Conservation (phyloP, 176 grass and related monocot genomes). For the Hyparrhenia diplandra region DNA sequence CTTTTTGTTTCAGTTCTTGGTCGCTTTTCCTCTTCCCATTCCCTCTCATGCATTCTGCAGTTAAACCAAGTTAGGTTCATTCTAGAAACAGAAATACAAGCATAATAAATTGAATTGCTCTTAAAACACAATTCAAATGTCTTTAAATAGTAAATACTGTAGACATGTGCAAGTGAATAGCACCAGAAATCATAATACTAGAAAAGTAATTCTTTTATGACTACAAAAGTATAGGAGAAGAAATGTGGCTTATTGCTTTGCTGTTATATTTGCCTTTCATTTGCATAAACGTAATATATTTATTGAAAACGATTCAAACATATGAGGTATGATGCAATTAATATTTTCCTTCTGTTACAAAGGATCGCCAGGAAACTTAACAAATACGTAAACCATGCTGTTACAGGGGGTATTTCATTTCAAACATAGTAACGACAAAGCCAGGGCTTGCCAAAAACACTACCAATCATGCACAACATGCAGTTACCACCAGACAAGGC, state of each 20-base stretch:
- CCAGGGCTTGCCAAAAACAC: not conserved
- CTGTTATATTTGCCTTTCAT: not conserved
- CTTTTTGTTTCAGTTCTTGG: constrained; percentile 83
- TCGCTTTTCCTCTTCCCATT: constrained; percentile 92
- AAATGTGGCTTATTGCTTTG: not conserved
- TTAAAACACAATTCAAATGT: not conserved
- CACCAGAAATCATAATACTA: not conserved
- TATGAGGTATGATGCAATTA: not conserved
- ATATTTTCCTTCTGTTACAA: not conserved
- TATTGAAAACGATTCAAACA: not conserved
- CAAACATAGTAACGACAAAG: not conserved
- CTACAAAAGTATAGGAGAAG: not conserved
- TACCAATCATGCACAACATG: not conserved
- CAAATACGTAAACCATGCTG: too few species aligned
- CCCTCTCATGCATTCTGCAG: constrained; percentile 78
- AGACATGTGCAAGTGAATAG: not conserved
- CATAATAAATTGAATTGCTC: not conserved
- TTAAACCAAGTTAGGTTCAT: constrained; percentile 30
- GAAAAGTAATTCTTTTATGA: not conserved
- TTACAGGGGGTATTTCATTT: not conserved
- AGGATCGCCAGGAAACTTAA: not conserved
- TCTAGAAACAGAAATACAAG: not conserved
- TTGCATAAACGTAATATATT: not conserved
- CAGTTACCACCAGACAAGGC: not conserved
- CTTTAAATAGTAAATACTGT: not conserved